Evolutionary conservation across 73 alveolate genomes (phyloP).

Genomic region (Paramecium primaurelia): DNA sequence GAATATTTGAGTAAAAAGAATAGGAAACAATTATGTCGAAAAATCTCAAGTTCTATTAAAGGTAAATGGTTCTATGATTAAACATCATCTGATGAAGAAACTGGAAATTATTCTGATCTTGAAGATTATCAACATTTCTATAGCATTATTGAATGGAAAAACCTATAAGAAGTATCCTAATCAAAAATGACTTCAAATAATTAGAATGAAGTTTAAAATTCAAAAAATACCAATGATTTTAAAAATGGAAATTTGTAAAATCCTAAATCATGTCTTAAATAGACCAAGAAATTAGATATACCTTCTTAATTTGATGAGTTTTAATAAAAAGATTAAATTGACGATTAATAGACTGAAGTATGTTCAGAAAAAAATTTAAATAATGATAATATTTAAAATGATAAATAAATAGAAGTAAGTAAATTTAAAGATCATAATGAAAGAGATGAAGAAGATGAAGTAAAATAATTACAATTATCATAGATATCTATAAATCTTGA

Average conservation of each 20-base stretch:
- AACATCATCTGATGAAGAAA: conserved; percentile 3
- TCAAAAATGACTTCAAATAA: not conserved
- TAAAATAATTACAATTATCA: not conserved
- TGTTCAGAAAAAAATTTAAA: not conserved
- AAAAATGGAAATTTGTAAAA: not conserved
- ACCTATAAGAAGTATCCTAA: not conserved
- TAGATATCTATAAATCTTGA: not conserved
- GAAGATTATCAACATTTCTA: not conserved
- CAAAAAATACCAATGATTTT: not conserved
- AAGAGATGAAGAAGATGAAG: not conserved
- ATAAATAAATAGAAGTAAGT: not conserved
- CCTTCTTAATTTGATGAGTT: not conserved
- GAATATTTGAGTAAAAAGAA: not conserved
- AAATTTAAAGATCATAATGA: not conserved
- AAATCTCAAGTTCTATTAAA: not conserved
- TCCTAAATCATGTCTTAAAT: not conserved
- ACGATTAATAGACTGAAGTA: not conserved
- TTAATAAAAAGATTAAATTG: not conserved
- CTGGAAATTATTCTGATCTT: not conserved
- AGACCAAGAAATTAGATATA: not conserved
- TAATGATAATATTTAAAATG: not conserved
- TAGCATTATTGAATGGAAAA: conserved; percentile 2
- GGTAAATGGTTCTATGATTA: not conserved
- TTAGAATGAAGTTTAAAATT: not conserved
- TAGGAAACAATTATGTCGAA: not conserved